These are phyloP conservation scores for Solidago caesia DNA, from an alignment of 129 eudicot genomes.

Conservation along the genomic window DNA sequence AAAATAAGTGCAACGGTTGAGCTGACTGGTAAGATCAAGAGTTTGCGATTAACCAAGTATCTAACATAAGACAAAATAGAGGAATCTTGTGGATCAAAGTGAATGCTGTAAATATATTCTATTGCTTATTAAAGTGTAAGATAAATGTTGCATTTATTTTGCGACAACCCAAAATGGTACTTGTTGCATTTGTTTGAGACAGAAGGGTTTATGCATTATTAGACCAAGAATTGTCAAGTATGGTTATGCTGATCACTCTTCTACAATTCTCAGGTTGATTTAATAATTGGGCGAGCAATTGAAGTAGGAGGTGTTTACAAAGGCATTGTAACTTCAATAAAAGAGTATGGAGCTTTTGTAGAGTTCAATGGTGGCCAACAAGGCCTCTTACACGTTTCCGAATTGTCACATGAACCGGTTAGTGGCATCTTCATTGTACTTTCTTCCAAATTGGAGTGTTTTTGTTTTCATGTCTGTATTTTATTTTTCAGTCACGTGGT, in stretches of 20 bases:
- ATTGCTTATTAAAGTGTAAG: neutral
- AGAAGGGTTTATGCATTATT: neutral
- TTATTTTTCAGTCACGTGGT: neutral
- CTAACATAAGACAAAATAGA: neutral
- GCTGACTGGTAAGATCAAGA: neutral
- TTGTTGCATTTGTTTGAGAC: neutral
- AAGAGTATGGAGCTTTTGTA: conserved; percentile 97
- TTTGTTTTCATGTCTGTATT: neutral
- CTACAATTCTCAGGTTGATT: conserved; percentile 55
- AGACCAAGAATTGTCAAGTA: neutral
- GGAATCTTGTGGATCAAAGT: conserved; percentile 4
- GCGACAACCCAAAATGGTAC: neutral
- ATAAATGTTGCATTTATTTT: neutral
- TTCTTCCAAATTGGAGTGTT: neutral
- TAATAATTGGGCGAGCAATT: conserved; percentile 87
- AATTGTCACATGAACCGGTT: conserved; percentile 90
- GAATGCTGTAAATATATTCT: neutral
- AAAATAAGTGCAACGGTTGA: neutral
- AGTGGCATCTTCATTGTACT: conserved; percentile 20
- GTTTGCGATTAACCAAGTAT: neutral
- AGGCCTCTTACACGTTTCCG: conserved; percentile 94
- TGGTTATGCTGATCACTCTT: conserved; percentile 8
- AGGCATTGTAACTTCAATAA: conserved; percentile 68
- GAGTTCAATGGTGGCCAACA: conserved; percentile 99
- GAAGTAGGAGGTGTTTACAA: conserved; percentile 84